Evolutionary conservation across 2,329 filamentous ascomycete species (phyloP).

Genomic region (Ophiostoma quercus): DNA sequence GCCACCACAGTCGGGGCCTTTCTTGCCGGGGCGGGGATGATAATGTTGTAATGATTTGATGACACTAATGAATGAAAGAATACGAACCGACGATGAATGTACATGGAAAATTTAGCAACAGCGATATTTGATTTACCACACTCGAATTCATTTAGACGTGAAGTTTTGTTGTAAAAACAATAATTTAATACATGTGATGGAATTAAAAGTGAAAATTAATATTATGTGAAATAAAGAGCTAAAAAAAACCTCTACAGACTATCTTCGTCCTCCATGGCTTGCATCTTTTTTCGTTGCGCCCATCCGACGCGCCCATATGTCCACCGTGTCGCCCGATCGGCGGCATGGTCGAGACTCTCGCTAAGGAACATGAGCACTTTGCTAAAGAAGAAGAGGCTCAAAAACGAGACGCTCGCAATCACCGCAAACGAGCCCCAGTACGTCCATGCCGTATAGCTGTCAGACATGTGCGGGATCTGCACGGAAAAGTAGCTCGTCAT

Average conservation of each 20-base stretch:
- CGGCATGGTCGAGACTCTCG: conserved; percentile 39
- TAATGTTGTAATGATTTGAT: not conserved
- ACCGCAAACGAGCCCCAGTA: conserved; percentile 67
- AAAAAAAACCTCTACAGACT: not conserved
- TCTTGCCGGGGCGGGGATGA: not conserved
- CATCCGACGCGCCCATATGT: conserved; percentile 3
- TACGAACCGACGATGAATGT: not conserved
- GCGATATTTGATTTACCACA: not conserved
- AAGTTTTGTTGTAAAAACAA: not conserved
- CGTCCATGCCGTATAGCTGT: conserved; percentile 53
- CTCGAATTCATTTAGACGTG: too few relatives aligned
- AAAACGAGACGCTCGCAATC: conserved; percentile 54
- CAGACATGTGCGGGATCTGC: conserved; percentile 53
- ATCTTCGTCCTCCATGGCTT: conserved; percentile 16
- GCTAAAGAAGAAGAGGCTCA: conserved; percentile 52
- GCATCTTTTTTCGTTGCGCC: not conserved
- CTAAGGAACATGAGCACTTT: conserved; percentile 43
- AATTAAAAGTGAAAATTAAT: not conserved
- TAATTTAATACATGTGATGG: not conserved
- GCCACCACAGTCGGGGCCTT: not conserved
- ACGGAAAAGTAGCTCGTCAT: conserved; percentile 71
- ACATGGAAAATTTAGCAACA: not conserved
- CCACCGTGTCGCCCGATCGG: conserved; percentile 19
- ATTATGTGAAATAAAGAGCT: too few relatives aligned
- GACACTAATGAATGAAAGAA: not conserved